Evolutionary conservation across 73 alveolate species (phyloP).

Genomic region (Paramecium biaurelia): DNA sequence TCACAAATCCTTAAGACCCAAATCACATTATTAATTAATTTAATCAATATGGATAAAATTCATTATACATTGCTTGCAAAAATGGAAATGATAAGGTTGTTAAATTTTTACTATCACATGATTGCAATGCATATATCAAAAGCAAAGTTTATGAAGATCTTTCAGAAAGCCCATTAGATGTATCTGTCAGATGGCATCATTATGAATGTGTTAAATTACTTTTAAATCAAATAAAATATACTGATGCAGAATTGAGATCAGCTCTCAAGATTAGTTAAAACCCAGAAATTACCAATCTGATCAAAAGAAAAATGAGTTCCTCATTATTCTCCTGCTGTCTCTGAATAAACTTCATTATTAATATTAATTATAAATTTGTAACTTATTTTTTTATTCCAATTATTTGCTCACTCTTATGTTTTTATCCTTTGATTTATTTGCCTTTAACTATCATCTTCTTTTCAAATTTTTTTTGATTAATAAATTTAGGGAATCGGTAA

Average conservation of each 20-base stretch:
- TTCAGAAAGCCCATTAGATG: neutral
- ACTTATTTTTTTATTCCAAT: neutral
- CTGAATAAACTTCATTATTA: neutral
- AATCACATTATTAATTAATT: neutral
- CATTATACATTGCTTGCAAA: neutral
- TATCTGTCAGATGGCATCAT: conserved; percentile 33
- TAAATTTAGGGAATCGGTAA: neutral
- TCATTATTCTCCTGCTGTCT: neutral
- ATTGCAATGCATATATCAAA: neutral
- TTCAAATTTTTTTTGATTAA: too few relatives aligned
- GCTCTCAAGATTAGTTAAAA: conserved; percentile 23
- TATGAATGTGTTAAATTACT: neutral
- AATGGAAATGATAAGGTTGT: conserved; percentile 17
- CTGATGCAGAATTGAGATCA: neutral
- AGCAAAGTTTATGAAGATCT: conserved; percentile 11
- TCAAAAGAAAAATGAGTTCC: neutral
- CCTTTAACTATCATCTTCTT: too few relatives aligned
- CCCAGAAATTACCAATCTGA: neutral
- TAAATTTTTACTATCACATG: neutral
- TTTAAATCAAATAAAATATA: neutral
- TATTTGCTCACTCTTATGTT: too few relatives aligned
- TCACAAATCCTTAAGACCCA: conserved; percentile 23
- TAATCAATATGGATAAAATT: conserved; percentile 32
- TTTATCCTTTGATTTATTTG: neutral
- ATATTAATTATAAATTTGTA: neutral